Evolutionary conservation across 192 early-diverging fungal genomes (phyloP), one percentile per base, ranked within the genome.

Genomic region (Backusella westeae): DNA sequence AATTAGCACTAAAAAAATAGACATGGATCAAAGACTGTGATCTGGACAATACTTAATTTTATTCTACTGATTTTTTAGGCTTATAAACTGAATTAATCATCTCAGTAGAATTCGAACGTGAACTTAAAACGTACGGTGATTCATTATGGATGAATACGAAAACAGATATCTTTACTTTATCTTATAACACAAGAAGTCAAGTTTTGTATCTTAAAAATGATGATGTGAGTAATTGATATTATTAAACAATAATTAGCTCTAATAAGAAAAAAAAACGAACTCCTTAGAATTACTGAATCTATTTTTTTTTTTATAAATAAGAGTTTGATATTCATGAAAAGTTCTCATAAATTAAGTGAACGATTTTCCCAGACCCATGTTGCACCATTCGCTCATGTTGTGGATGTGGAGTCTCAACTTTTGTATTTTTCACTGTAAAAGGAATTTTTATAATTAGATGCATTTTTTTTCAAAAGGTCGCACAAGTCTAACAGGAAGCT

Each of bases 371-470:
- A 56, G 53, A 21, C 21, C 23, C 9, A 56, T 56, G 53, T 56
- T 56, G n/a, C 21, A 56, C 53, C 53, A 21, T 56, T 21, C 21
- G n/a, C 15, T 44, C 42, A 44, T n/a, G 53, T 21, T 9, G 53
- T 56, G 19, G 6, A n/a, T 39, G 38, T 39, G 8, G 38, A 39
- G 38, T 39, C 38, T 44, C 15, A 44, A 44, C n/a, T 56, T 56
- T 0, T n/a, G 8, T 21, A 5, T 21, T 56, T 56, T 56, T 56
- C 53, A 21, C n/a, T 56, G 19, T 56, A 56, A 56, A 56, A 56
- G 53, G 53, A 56, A 56, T 56, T 21, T 56, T 9, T 53, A 56
- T 56, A 56, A 56, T 56, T 56, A 56, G 53, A 53, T 53, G 52
- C 21, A 23, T 23, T 53, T 53, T 19, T 53, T n/a, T 7, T 53